Conservation (phyloP, 2,329 filamentous ascomycete species). For the Paecilomyces formosus region DNA sequence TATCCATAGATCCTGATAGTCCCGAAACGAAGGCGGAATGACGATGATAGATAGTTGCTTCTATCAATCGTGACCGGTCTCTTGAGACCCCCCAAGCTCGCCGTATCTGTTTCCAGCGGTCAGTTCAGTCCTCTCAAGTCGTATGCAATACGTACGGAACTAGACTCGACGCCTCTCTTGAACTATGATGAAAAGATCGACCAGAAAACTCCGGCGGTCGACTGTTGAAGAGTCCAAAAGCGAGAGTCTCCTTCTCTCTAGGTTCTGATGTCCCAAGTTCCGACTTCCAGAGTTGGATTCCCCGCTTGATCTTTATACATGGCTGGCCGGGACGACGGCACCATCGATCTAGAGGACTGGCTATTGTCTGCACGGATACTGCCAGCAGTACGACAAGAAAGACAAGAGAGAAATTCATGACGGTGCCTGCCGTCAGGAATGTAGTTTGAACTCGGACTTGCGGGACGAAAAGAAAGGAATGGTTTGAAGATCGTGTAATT, state of each 20-base stretch:
- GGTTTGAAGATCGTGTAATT: not conserved
- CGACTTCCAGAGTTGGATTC: not conserved
- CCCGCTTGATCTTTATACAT: not conserved
- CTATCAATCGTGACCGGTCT: not conserved
- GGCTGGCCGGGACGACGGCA: not conserved
- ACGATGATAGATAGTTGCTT: not conserved
- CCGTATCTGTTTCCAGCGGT: not conserved
- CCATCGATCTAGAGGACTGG: not conserved
- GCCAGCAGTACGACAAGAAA: not conserved
- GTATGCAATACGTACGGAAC: not conserved
- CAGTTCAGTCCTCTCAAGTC: not conserved
- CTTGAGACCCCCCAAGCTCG: not conserved
- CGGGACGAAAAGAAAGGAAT: not conserved
- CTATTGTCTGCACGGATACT: not conserved
- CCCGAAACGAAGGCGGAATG: not conserved
- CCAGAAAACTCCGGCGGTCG: not conserved
- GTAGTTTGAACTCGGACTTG: not conserved
- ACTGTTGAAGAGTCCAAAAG: not conserved
- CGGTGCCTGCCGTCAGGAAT: not conserved
- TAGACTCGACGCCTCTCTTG: not conserved
- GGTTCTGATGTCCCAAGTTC: not conserved
- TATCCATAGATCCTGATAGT: not conserved
- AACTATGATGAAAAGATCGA: not conserved
- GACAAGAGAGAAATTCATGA: not conserved
- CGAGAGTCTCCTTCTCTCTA: not conserved